Evolutionary conservation across 2,329 filamentous ascomycete species (phyloP).

Genomic region (Colletotrichum sp.): DNA sequence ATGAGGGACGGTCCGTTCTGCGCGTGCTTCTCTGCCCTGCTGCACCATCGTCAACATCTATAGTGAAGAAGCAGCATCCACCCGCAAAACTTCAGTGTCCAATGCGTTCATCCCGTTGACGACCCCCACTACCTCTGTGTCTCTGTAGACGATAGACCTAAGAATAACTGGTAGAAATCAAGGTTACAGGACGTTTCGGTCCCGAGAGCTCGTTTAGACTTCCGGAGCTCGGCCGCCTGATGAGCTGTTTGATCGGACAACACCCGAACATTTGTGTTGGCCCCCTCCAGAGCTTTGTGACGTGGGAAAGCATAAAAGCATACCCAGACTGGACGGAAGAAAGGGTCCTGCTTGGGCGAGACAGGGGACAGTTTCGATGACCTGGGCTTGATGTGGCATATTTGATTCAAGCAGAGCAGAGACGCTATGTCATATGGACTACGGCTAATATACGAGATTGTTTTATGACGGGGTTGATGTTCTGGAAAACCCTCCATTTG

Average conservation of each 20-base stretch:
- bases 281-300: background rate
- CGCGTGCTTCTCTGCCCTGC: background rate
- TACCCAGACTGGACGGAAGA: background rate
- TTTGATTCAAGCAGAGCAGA: background rate
- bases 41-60: background rate
- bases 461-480: background rate
- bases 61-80: background rate
- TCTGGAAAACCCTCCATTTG: fast-evolving
- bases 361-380: background rate
- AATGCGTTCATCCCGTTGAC: background rate
- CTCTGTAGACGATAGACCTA: no score
- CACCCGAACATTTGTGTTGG: background rate
- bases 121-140: background rate
- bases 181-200: background rate
- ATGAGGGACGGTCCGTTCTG: background rate
- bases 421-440: fast-evolving
- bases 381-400: background rate
- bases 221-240: background rate
- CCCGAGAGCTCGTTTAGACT: background rate
- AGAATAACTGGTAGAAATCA: background rate
- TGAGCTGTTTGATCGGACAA: background rate
- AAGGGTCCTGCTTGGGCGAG: background rate
- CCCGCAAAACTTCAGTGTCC: background rate
- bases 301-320: background rate
- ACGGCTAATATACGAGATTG: fast-evolving